These are phyloP conservation scores for Epichloe festucae DNA, from an alignment of 2,329 filamentous ascomycete genomes.

Conservation along the genomic window DNA sequence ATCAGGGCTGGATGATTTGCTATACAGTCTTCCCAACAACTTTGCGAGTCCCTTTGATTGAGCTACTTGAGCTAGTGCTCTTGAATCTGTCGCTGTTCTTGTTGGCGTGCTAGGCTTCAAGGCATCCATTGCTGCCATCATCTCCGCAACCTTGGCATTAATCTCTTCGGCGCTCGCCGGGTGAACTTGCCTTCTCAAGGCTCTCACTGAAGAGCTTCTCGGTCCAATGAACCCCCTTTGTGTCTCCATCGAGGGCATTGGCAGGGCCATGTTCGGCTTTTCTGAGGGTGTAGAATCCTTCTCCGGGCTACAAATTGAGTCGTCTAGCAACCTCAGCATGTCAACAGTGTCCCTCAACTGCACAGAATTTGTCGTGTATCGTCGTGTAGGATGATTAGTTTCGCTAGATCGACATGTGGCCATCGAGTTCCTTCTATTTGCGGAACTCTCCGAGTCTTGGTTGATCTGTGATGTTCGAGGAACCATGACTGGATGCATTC, in stretches of 20 bases:
- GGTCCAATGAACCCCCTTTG: not conserved
- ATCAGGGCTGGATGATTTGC: constrained; percentile 14
- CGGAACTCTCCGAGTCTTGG: not conserved
- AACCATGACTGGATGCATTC: constrained; percentile 6
- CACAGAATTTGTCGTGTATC: constrained; percentile 5
- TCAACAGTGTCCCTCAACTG: constrained; percentile 1
- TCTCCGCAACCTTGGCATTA: constrained; percentile 21
- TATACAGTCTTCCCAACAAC: constrained; percentile 20
- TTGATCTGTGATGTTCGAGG: not conserved
- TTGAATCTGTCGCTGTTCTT: constrained; percentile 5
- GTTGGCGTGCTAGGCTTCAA: constrained; percentile 18
- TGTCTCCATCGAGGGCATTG: not conserved
- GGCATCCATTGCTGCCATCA: constrained; percentile 23
- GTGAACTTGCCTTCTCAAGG: not conserved
- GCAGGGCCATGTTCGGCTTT: not conserved
- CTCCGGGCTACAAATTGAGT: not conserved
- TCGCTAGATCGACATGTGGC: not conserved
- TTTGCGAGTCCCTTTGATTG: constrained; percentile 21
- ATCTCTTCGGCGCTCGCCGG: constrained; percentile 14
- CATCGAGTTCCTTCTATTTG: constrained; percentile 3
- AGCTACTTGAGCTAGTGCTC: constrained; percentile 17
- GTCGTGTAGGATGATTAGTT: not conserved
- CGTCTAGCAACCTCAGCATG: constrained; percentile 2
- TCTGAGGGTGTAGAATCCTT: not conserved
- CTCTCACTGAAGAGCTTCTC: not conserved